A percentile compares a stretch with the other conserved stretches of the same genome.
Evolutionary conservation across 73 alveolate genomes (phyloP).

Genomic region (Tetrahymena malaccensis): DNA sequence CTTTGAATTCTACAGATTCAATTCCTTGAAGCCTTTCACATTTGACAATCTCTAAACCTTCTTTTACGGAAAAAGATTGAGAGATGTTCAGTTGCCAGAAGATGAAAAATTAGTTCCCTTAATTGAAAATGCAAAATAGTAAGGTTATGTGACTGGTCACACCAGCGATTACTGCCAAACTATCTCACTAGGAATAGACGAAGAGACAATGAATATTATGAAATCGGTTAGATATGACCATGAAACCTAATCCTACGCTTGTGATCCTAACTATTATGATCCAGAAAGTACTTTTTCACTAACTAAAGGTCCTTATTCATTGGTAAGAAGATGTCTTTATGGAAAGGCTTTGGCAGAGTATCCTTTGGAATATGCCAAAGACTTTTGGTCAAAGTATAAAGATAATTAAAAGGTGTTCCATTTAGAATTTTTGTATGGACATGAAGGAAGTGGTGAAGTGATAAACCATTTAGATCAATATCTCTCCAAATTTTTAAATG

Average conservation of each 20-base stretch:
- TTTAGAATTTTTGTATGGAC: slow-evolving; percentile 62
- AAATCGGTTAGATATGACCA: slow-evolving; percentile 53
- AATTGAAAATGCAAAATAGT: slow-evolving; percentile 41
- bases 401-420: slow-evolving; percentile 56
- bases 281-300: slow-evolving; percentile 59
- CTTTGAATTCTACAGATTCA: slow-evolving; percentile 60
- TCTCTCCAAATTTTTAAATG: slow-evolving; percentile 55
- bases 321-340: slow-evolving; percentile 66
- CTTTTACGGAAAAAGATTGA: slow-evolving; percentile 50
- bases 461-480: slow-evolving; percentile 62
- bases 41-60: slow-evolving; percentile 54
- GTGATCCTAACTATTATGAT: slow-evolving; percentile 67
- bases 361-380: slow-evolving; percentile 61
- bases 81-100: background rate
- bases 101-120: slow-evolving; percentile 22
- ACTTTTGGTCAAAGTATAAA: slow-evolving; percentile 53
- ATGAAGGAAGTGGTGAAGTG: slow-evolving; percentile 80
- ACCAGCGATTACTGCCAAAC: slow-evolving; percentile 55
- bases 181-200: slow-evolving; percentile 56
- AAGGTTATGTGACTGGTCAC: slow-evolving; percentile 70
- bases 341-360: slow-evolving; percentile 63
- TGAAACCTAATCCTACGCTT: slow-evolving; percentile 60
- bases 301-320: slow-evolving; percentile 66
- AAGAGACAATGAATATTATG: slow-evolving; percentile 44
- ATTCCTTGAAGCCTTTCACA: slow-evolving; percentile 50